Evolutionary conservation across 495 filamentous ascomycete genomes (phyloP).

Genomic region (Mytilinidion resinicola): DNA sequence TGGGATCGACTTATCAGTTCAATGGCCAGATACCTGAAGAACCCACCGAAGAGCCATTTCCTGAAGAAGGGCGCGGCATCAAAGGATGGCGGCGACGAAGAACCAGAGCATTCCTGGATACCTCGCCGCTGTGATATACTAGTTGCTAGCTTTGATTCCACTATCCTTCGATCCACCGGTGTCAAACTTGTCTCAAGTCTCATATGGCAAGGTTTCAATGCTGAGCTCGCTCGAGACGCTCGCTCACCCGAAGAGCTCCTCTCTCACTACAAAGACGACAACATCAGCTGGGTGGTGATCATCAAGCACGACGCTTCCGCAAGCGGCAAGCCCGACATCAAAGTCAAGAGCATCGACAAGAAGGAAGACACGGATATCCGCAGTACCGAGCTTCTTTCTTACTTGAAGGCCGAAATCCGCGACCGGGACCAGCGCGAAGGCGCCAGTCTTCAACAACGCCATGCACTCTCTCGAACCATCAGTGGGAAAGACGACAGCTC

Average conservation of each 20-base stretch:
- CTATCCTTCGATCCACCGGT: constrained; percentile 64
- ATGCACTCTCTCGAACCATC: constrained; percentile 28
- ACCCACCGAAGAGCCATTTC: constrained; percentile 43
- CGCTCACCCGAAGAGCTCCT: constrained; percentile 68
- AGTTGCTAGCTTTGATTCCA: constrained; percentile 76
- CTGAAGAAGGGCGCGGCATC: constrained; percentile 52
- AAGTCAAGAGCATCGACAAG: constrained; percentile 64
- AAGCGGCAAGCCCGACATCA: constrained; percentile 56
- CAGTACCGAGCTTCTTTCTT: constrained; percentile 65
- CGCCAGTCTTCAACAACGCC: constrained; percentile 39
- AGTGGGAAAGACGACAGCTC: constrained; percentile 23
- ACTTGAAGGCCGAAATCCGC: constrained; percentile 76
- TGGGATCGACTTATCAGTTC: constrained; percentile 71
- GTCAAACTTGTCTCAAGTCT: constrained; percentile 71
- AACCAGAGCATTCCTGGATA: constrained; percentile 32
- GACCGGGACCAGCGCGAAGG: constrained; percentile 64
- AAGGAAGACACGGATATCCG: constrained; percentile 82
- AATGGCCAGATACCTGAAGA: constrained; percentile 60
- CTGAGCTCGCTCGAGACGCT: constrained; percentile 77
- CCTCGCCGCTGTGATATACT: constrained; percentile 67
- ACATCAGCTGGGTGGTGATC: constrained; percentile 79
- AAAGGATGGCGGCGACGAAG: constrained; percentile 12
- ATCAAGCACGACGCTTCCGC: constrained; percentile 67
- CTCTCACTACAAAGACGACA: constrained; percentile 57
- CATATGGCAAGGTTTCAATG: constrained; percentile 77